Base-by-base conservation (phyloP, 192 early-diverging fungal genomes). In the Fimicolochytrium jonesii region DNA sequence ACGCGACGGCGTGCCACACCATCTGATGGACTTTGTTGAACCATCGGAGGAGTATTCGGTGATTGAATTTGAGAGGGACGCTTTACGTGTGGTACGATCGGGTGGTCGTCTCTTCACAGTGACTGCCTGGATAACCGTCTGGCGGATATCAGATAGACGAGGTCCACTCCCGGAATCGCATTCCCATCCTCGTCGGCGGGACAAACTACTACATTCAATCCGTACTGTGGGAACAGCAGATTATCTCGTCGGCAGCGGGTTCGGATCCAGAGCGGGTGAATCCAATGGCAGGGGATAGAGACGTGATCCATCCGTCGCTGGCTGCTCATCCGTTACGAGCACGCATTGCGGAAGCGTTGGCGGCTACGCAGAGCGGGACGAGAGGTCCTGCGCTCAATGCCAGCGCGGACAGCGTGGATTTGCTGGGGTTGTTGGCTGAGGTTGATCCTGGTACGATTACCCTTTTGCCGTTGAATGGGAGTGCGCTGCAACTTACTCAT, bases 131-230 rank as follows among this genome's bases (percentile, higher is more conserved):
- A n/a, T n/a, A n/a, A n/a, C n/a, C n/a, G n/a, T n/a, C n/a, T n/a
- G n/a, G n/a, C n/a, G n/a, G n/a, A n/a, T n/a, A n/a, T n/a, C 64
- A 88, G 85, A 96, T 97, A 56, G 55, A 79, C n/a, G 78, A 87
- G 20, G 88, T 96, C 32, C 86, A 93, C 48, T 55, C 66, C 22
- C 79, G 89, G 11, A 66, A 86, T 50, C 72, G 78, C 18, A 49
- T 91, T 15, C 92, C 96, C 3, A 86, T 99, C 10, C 73, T 99
- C 6, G 94, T 94, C 6, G 96, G 96, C 33, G 96, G 96, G 37
- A 99, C 94, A 4, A 86, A 95, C 65, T 99, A 99, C 72, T 99
- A 99, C 69, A 85, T 99, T 29, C 96, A 99, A 66, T 87, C 87
- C 1, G 66, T 92, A 4, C 70, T 99, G 33, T 99, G 89, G 82